Base-by-base conservation (phyloP, 495 filamentous ascomycete genomes). In the Pyrenula massariospora region DNA sequence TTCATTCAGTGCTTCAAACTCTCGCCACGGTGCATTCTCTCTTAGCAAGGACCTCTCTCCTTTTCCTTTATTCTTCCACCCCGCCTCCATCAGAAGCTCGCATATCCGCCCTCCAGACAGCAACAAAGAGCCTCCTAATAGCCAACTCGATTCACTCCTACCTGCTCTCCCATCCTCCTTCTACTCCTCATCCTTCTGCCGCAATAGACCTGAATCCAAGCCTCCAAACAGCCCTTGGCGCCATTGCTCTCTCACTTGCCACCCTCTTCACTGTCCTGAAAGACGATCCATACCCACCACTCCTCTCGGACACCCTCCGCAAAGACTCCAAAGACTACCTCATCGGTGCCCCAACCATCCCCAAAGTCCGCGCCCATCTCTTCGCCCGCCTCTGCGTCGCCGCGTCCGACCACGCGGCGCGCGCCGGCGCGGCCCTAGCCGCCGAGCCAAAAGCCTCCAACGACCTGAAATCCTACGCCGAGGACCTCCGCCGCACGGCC, bases 181-280 rank as follows among this genome's bases (percentile, higher is more conserved):
- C 57, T 50, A n/a, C 2, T 52, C 61, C 67, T 0, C 70, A 63
- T 2, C 68, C 70, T 0, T 57, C 66, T 2, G 48, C 55, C 5
- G 57, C 63, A 8, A 57, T 71, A 0, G 91, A 96, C 63, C 79
- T 93, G 31, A 71, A 81, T 25, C 73, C 83, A 1, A 66, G 80
- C 0, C 77, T 82, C 2, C 79, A 91, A n/a, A 74, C 77, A 0
- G 89, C 89, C 3, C 75, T 96, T 23, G 76, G 83, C 12, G 79
- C 78, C 1, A 76, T 96, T 3, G 85, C 90, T 0, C 70, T 94
- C 11, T 87, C 89, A 0, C 90, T 95, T 66, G 92, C 93, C 0
- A 96, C 91, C 0, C 78, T 97, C 3, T 75, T 96, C 1, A 87
- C 89, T 1, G 89, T 96, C 0, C 68, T 92, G 24, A 96, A 95